Percentiles rank a stretch among this genome's conserved stretches.
Conservation (phyloP, 2,329 filamentous ascomycete species). For the Knoxdaviesia capensis region DNA sequence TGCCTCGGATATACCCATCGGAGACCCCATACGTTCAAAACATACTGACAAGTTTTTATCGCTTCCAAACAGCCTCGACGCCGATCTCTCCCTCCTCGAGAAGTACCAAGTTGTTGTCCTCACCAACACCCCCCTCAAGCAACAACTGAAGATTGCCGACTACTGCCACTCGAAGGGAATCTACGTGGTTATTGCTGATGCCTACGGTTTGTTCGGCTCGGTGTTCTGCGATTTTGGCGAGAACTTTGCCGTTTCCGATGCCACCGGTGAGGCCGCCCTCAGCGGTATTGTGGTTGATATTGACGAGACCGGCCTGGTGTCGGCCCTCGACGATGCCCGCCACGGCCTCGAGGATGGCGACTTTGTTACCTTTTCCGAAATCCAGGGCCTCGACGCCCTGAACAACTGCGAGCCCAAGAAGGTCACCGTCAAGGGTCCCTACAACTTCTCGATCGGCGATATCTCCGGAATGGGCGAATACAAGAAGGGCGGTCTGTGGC, state of each 20-base stretch:
- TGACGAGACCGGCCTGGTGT: constrained; percentile 76
- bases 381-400: constrained; percentile 78
- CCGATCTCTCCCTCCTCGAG: constrained; percentile 64
- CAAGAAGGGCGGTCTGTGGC: constrained; percentile 70
- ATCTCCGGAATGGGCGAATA: constrained; percentile 77
- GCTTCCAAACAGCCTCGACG: constrained; percentile 37
- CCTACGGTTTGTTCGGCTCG: constrained; percentile 81
- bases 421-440: constrained; percentile 84
- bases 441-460: constrained; percentile 93
- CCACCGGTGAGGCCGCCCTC: constrained; percentile 73
- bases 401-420: constrained; percentile 75
- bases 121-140: constrained; percentile 61
- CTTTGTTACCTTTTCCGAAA: constrained; percentile 82
- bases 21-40: too few relatives aligned
- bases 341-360: constrained; percentile 94
- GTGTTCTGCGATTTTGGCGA: constrained; percentile 97
- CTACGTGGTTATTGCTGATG: constrained; percentile 72
- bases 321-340: constrained; percentile 80
- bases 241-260: constrained; percentile 76
- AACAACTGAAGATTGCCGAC: constrained; percentile 70
- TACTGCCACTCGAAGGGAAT: constrained; percentile 92
- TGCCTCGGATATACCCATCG: constrained; percentile 3
- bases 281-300: constrained; percentile 82
- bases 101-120: constrained; percentile 85
- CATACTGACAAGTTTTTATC: constrained; percentile 5